Conservation (phyloP, 2,329 filamentous ascomycete genomes). For the Xylariaceae sp. region DNA sequence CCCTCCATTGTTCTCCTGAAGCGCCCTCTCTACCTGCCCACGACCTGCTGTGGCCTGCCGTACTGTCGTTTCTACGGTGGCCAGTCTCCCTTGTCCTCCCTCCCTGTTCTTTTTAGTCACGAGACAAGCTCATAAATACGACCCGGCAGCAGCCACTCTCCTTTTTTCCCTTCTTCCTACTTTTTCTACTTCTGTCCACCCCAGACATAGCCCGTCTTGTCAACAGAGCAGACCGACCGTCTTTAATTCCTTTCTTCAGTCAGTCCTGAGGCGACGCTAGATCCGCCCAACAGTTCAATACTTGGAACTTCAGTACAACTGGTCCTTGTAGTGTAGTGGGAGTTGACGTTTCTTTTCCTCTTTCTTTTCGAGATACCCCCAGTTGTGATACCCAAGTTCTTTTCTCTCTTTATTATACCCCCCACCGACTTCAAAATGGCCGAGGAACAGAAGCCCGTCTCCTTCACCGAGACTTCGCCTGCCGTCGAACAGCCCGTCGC, state of each 20-base stretch:
- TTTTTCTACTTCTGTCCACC: slow-evolving; percentile 26
- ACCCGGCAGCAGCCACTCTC: slow-evolving; percentile 29
- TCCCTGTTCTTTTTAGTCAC: slow-evolving; percentile 23
- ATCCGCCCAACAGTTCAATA: slow-evolving; percentile 6
- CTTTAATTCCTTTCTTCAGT: slow-evolving; percentile 6
- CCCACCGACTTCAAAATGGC: slow-evolving; percentile 55
- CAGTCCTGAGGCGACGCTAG: slow-evolving; percentile 15
- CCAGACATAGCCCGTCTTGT: slow-evolving; percentile 18
- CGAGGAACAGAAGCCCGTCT: slow-evolving; percentile 66
- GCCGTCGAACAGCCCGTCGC: slow-evolving; percentile 35
- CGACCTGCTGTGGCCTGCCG: slow-evolving; percentile 13
- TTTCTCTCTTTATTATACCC: slow-evolving; percentile 35
- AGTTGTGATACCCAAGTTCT: slow-evolving; percentile 34
- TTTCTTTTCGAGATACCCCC: slow-evolving; percentile 30
- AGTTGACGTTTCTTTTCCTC: slow-evolving; percentile 36
- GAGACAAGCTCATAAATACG: slow-evolving; percentile 33
- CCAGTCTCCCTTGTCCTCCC: slow-evolving; percentile 19
- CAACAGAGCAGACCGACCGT: slow-evolving; percentile 6
- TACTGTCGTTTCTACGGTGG: slow-evolving; percentile 11
- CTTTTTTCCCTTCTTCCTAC: slow-evolving; percentile 28
- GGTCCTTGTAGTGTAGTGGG: slow-evolving; percentile 16
- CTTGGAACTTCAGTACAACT: slow-evolving; percentile 13
- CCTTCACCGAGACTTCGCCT: slow-evolving; percentile 49
- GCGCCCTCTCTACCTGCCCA: background rate
- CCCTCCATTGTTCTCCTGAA: background rate